These are phyloP conservation scores for Trametes elegans DNA, from an alignment of 768 basidiomycete species.

Conservation along the genomic window DNA sequence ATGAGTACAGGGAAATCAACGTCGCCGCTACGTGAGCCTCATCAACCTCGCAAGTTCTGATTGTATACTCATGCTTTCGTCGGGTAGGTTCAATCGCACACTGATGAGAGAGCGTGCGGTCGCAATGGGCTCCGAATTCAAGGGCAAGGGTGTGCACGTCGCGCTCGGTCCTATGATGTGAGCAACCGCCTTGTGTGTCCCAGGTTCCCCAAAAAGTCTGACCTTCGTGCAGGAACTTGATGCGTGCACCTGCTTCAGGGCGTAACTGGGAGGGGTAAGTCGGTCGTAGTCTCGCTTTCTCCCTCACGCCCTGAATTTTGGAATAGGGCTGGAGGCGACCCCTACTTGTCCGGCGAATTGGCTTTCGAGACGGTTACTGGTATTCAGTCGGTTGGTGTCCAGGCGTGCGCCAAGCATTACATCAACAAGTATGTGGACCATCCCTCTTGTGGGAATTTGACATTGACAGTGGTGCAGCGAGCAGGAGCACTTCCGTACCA, in stretches of 20 bases:
- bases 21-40: conserved; percentile 69
- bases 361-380: conserved; percentile 80
- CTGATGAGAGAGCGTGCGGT: conserved; percentile 75
- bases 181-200: too few relatives aligned
- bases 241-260: conserved; percentile 53
- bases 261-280: conserved; percentile 88
- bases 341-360: conserved; percentile 75
- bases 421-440: conserved; percentile 34
- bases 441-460: background rate
- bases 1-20: conserved; percentile 37
- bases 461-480: conserved; percentile 31
- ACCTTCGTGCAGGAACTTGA: conserved; percentile 9
- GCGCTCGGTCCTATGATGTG: conserved; percentile 78
- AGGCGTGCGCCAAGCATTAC: conserved; percentile 83
- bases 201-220: too few relatives aligned
- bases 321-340: conserved; percentile 78
- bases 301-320: conserved; percentile 65
- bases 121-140: conserved; percentile 80
- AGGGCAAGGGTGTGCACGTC: conserved; percentile 79
- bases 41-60: background rate
- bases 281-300: conserved; percentile 82
- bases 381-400: conserved; percentile 74
- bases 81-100: conserved; percentile 64
- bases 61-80: background rate
- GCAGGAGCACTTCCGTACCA: conserved; percentile 59